phyloP scores from a whole-genome alignment of 345 rosid genomes.

The Garcia nutans region DNA sequence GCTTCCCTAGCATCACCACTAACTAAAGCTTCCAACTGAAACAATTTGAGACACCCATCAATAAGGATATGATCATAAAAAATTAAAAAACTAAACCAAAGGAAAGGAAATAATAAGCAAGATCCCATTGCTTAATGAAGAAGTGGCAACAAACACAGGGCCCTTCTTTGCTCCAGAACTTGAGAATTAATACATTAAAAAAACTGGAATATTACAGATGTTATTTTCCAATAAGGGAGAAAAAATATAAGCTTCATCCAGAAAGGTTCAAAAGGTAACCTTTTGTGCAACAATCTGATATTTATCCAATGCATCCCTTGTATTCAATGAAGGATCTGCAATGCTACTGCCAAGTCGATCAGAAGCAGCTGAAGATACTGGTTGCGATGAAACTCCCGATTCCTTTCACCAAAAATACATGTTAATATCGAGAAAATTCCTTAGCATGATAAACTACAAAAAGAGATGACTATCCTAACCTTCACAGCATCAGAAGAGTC shows the following conservation, averaged over 20 bases:
- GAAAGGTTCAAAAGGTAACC: slow-evolving; percentile 37
- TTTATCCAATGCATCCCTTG: slow-evolving; percentile 92
- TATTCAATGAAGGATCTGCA: slow-evolving; percentile 67
- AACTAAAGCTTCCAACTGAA: slow-evolving; percentile 82
- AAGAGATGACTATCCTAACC: slow-evolving; percentile 33
- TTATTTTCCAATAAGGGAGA: neutral
- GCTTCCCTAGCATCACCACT: slow-evolving; percentile 66
- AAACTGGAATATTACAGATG: neutral
- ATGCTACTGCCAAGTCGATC: slow-evolving; percentile 59
- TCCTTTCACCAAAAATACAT: slow-evolving; percentile 37
- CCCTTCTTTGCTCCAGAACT: neutral
- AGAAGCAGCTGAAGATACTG: slow-evolving; percentile 47
- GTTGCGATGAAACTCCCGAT: slow-evolving; percentile 46
- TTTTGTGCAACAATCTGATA: slow-evolving; percentile 79
- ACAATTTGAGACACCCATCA: slow-evolving; percentile 22
- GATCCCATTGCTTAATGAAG: too few relatives aligned
- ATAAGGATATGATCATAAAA: slow-evolving; percentile 5
- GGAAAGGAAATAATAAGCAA: neutral
- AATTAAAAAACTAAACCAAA: neutral
- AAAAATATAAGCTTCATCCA: slow-evolving; percentile 2
- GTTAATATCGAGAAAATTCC: slow-evolving; percentile 14
- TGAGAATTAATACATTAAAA: neutral
- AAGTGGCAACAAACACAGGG: neutral
- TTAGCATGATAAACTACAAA: slow-evolving; percentile 15
- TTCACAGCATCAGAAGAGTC: slow-evolving; percentile 50